These are phyloP conservation scores for Cyclostephanos invisitatus DNA, from an alignment of 108 stramenopile species.

Conservation along the genomic window DNA sequence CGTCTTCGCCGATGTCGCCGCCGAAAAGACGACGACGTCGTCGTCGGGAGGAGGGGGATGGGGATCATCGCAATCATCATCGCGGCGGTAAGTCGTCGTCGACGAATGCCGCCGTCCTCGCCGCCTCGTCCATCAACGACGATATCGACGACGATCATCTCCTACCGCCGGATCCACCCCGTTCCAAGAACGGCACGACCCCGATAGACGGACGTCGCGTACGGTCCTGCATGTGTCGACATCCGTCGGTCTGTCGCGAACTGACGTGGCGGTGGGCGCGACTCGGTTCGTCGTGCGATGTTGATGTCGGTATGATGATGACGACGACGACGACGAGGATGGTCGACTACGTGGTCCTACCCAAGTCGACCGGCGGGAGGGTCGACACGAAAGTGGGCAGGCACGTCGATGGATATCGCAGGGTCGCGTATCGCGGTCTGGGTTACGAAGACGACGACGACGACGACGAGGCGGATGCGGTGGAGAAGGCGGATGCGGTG, in stretches of 20 bases:
- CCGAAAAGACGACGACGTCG: too few species aligned
- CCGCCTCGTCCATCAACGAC: too few species aligned
- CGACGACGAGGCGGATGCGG: too few species aligned
- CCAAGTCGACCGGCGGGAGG: background rate
- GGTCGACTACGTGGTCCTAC: background rate
- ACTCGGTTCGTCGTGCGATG: background rate
- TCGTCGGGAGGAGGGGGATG: too few species aligned
- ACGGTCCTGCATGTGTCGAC: conserved; percentile 18
- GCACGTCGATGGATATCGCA: background rate
- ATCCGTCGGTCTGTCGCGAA: conserved; percentile 10
- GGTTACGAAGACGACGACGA: too few species aligned
- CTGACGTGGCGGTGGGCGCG: conserved; percentile 1
- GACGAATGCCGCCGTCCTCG: background rate
- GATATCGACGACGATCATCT: background rate
- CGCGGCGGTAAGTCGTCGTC: too few species aligned
- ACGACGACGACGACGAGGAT: background rate
- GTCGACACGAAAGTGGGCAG: background rate
- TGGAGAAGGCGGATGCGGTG: too few species aligned
- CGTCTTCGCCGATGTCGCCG: too few species aligned
- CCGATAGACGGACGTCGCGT: background rate
- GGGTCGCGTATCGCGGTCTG: background rate
- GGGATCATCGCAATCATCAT: too few species aligned
- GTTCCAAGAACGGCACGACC: background rate
- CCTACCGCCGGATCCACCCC: background rate
- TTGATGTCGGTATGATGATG: background rate